A percentile compares a stretch with the other conserved stretches of the same genome.
Conservation (phyloP, 2,329 filamentous ascomycete species). For the Allantophomopsis lycopodina region DNA sequence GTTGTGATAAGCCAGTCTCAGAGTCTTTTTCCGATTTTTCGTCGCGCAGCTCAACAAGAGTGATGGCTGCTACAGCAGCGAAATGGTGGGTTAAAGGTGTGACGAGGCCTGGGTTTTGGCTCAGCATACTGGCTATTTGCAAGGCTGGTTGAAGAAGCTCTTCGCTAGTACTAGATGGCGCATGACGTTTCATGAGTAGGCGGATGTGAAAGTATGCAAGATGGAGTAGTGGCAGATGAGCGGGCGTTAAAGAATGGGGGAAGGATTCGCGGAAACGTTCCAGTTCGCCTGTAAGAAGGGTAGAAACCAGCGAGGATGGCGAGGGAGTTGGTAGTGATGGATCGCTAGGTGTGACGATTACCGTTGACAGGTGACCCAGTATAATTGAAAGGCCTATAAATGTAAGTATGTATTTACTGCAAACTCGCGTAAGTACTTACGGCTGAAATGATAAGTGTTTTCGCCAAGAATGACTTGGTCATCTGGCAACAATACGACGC, state of each 20-base stretch:
- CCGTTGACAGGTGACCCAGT: slow-evolving; percentile 37
- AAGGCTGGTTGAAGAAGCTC: slow-evolving; percentile 47
- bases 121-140: slow-evolving; percentile 43
- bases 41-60: slow-evolving; percentile 44
- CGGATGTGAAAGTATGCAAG: slow-evolving; percentile 59
- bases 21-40: slow-evolving; percentile 42
- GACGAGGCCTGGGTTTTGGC: slow-evolving; percentile 35
- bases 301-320: slow-evolving; percentile 28
- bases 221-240: slow-evolving; percentile 41
- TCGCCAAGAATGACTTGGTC: slow-evolving; percentile 49
- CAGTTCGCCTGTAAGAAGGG: slow-evolving; percentile 39
- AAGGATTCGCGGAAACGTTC: slow-evolving; percentile 55
- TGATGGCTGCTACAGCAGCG: slow-evolving; percentile 41
- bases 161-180: slow-evolving; percentile 35
- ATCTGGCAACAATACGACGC: slow-evolving; percentile 42
- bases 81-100: slow-evolving; percentile 58
- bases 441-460: slow-evolving; percentile 46
- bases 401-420: too few species aligned
- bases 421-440: slow-evolving; percentile 30
- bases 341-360: slow-evolving; percentile 27
- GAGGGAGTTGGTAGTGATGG: slow-evolving; percentile 26
- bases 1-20: slow-evolving; percentile 34
- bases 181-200: slow-evolving; percentile 47
- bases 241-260: slow-evolving; percentile 38
- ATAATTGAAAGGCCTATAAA: slow-evolving; percentile 39